Base-by-base conservation (phyloP, 371 early-diverging fungal genomes). In the Mucor velutinosus region DNA sequence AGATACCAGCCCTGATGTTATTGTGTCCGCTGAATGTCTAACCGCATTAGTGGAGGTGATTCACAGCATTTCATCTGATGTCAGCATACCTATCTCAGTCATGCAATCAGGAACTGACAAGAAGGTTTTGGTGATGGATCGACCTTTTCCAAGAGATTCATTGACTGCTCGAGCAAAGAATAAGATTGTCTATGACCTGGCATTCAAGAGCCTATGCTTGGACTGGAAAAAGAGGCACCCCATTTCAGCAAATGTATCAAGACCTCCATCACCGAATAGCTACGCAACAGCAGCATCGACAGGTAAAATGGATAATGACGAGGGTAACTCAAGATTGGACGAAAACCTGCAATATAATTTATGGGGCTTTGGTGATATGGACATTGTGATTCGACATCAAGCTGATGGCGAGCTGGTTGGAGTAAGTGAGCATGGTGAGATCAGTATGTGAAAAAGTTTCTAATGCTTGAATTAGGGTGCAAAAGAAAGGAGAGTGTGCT, bases 291-390 rank as follows among this genome's bases (percentile, higher is more conserved):
- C 53, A 23, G 53, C 53, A 23, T 8, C 49, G 25, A 25, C 53
- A 1, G 4, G 17, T 17, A 41, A 41, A 11, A n/a, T 21, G 1
- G 29, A 21, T 7, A 51, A 27, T 21, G 56, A 41, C 4, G 60
- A 47, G n/a, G 19, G 39, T 37, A 17, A 57, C 15, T 33, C 19
- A 1, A 33, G 35, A 12, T 17, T 56, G 37, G 63, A 74, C 35
- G 74, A 74, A 25, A 70, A 74, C 29, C 49, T 66, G 6, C 67
- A 64, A 12, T 74, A 74, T 29, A 74, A 70, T 19, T 7, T 64
- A 6, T 74, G 74, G 74, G 65, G 19, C 8, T 74, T 74, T 62
- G 74, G 74, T 17, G 67, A 67, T 32, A 41, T 75, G 58, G 64
- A 65, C 32, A 58, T 71, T 10, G 21, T 75, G 12, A 64, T 75